Base-by-base conservation (phyloP, 306 rosid genomes). In the Quercus aquifolioides region DNA sequence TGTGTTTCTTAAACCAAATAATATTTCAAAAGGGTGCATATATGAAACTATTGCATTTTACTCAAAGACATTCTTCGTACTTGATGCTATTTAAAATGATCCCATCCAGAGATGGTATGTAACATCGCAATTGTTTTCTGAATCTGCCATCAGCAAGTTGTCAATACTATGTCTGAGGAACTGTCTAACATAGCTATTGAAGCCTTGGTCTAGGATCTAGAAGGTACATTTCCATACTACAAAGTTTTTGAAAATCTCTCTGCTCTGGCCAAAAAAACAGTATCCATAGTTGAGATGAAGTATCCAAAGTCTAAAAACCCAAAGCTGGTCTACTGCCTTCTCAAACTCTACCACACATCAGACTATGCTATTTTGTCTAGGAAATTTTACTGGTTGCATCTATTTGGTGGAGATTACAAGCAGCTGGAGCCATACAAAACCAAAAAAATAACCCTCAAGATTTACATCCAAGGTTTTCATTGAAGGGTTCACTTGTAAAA, bases 341-440 rank as follows among this genome's bases (percentile, higher is more conserved):
- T 94, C 78, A 94, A 92, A 80, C 97, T 94, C n/a, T 94, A 85
- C 84, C 49, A 80, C 72, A 78, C 65, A 81, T 84, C 94, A 19
- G 89, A 94, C 79, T n/a, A 78, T 75, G 83, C 83, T 73, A 83
- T 90, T 55, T 75, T 91, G 70, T 94, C 98, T 43, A 85, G 97
- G 85, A 94, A 92, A 90, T 92, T 94, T 69, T 94, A 94, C 81
- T 92, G 98, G 97, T 69, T 92, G 85, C 91, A 94, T 86, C 90
- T 87, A 78, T 67, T 90, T 3, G 94, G 94, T 81, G 98, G 88
- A 80, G 91, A 94, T 78, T 94, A 94, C 92, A 90, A 85, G 85
- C 87, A 84, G 59, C 74, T 94, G 81, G 97, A 91, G 86, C 87
- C 97, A 43, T 92, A 85, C 77, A 90, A 84, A 83, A 81, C 73